Conservation (phyloP, 2,329 filamentous ascomycete genomes). For the Scedosporium apiospermum region DNA sequence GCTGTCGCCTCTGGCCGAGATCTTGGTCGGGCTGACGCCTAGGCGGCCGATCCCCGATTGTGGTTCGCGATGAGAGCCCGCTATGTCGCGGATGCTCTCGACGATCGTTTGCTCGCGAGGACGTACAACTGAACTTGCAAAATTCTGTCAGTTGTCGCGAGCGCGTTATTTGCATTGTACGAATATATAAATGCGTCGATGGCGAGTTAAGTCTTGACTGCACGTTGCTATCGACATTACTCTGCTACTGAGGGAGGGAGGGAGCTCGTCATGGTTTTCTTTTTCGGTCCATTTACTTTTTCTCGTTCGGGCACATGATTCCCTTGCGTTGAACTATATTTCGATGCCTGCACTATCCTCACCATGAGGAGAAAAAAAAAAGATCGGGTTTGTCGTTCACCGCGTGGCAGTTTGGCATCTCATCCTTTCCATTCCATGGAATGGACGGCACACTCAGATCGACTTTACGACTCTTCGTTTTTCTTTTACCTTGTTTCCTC, state of each 20-base stretch:
- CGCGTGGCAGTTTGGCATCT: no score
- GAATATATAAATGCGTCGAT: background rate
- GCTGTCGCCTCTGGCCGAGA: constrained; percentile 49
- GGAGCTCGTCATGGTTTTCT: background rate
- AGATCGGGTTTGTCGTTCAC: no score
- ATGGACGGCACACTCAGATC: no score
- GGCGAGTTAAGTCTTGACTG: background rate
- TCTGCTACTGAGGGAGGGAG: background rate
- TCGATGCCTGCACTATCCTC: background rate
- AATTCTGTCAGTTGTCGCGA: background rate
- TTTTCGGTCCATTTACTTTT: background rate
- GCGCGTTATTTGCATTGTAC: background rate
- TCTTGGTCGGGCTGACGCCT: constrained; percentile 32
- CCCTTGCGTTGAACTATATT: background rate
- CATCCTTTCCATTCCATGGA: no score
- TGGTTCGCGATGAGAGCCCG: background rate
- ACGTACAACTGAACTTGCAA: background rate
- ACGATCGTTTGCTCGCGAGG: background rate
- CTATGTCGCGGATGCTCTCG: background rate
- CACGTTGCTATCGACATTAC: background rate
- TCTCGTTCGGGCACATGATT: background rate
- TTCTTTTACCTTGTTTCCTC: background rate
- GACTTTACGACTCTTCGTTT: no score
- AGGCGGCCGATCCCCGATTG: constrained; percentile 12
- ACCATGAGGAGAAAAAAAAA: no score